Base-by-base conservation (phyloP, 257 asterid genomes). In the Paulownia fortunei region DNA sequence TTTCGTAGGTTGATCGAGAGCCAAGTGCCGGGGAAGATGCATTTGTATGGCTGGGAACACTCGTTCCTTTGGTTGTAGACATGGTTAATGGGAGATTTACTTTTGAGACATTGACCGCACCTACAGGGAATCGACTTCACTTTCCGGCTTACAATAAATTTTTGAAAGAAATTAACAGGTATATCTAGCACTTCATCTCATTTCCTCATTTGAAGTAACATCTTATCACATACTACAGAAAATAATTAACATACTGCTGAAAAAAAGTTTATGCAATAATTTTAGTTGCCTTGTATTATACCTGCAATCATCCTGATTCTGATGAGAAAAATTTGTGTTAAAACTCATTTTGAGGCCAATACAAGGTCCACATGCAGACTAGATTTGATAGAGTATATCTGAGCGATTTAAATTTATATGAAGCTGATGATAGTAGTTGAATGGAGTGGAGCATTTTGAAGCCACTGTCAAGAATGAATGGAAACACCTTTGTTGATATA, bases 141-240 rank as follows among this genome's bases (percentile, higher is more conserved):
- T 92, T 92, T 76, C 99, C 99, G 6, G 94, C 97, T 49, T 89
- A 91, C 51, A 94, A 91, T 79, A 87, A 78, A 58, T 94, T 90
- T 66, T 65, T 92, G 83, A 91, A 83, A 83, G 99, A 94, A 82
- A 92, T 87, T 39, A 86, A 86, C 61, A 78, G 86, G 97, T 91
- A 78, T 52, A 24, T 56, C 36, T 24, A 5, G 15, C 34, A 13
- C n/a, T 58, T 39, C 26, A 2, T 11, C 37, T 36, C 9, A 12
- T 19, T 76, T 23, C 2, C 30, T 44, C 21, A 27, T 26, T 30
- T 67, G 10, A 30, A 26, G 16, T 0, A 59, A 5, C 69, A 23
- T 12, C 3, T 4, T 34, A 18, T 21, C 36, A 32, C 52, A 52
- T 13, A 7, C 26, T 21, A n/a, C 11, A n/a, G 11, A 11, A 2